Percentiles rank a stretch among this genome's conserved stretches.
phyloP scores from a whole-genome alignment of 768 basidiomycete genomes.

The Mrakia blollopis region DNA sequence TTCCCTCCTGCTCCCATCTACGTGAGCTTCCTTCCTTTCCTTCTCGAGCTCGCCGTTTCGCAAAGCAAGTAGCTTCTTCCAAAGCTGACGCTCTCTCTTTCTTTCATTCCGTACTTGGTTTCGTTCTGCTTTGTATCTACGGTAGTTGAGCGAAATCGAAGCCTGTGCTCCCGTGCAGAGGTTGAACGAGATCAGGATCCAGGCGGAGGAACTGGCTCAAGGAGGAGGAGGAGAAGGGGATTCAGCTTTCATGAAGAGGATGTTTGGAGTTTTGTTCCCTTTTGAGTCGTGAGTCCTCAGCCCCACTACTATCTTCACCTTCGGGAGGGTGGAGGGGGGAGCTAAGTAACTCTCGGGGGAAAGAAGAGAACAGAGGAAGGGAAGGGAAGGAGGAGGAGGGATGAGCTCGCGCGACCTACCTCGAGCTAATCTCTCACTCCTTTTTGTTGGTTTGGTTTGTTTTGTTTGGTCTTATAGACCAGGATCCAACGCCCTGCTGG shows the following conservation, averaged over 20 bases:
- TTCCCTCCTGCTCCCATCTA: not conserved
- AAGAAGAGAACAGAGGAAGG: not conserved
- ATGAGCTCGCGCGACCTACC: slow-evolving; percentile 40
- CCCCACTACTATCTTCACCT: not conserved
- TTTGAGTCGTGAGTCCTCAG: slow-evolving; percentile 58
- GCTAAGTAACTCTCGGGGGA: not conserved
- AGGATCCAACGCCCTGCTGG: slow-evolving; percentile 51
- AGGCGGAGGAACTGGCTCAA: slow-evolving; percentile 12
- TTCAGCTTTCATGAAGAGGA: slow-evolving; percentile 55
- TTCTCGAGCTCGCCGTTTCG: not conserved
- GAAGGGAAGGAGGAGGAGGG: slow-evolving; percentile 56
- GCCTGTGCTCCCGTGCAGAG: not conserved
- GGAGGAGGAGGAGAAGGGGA: slow-evolving; percentile 22
- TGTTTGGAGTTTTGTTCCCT: slow-evolving; percentile 77
- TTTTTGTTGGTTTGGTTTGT: not conserved
- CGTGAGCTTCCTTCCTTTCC: slow-evolving; percentile 6
- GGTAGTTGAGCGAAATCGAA: slow-evolving; percentile 14
- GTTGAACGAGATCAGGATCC: slow-evolving; percentile 14
- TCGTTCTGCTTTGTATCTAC: not conserved
- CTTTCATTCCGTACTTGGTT: too few relatives aligned
- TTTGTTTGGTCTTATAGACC: not conserved
- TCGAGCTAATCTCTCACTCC: slow-evolving; percentile 11
- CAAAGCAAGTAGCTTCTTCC: not conserved
- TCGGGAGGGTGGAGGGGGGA: not conserved
- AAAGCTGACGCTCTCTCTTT: not conserved